These are phyloP conservation scores for Penicillium verhagenii DNA, from an alignment of 495 filamentous ascomycete genomes.

Conservation along the genomic window DNA sequence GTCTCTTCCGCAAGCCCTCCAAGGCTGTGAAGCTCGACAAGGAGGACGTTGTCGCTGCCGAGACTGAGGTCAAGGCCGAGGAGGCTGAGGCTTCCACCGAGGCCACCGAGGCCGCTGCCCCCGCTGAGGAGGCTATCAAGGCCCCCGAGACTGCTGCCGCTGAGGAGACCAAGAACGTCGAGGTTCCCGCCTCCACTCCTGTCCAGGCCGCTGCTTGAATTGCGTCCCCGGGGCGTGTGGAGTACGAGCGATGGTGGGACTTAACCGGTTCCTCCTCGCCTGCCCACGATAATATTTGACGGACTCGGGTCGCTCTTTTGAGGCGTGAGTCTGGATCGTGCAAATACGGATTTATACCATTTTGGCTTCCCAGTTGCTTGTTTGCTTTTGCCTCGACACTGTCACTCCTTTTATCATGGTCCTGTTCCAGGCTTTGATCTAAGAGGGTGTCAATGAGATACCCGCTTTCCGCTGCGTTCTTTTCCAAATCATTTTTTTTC, in stretches of 20 bases:
- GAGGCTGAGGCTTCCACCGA: slow-evolving; percentile 32
- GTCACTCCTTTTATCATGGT: slow-evolving; percentile 8
- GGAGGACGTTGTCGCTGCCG: slow-evolving; percentile 32
- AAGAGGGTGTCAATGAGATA: slow-evolving; percentile 31
- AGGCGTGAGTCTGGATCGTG: slow-evolving; percentile 13
- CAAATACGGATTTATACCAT: slow-evolving; percentile 27
- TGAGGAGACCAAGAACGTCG: slow-evolving; percentile 33
- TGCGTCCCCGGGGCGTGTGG: slow-evolving; percentile 26
- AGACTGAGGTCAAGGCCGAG: slow-evolving; percentile 37
- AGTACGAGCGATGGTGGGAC: slow-evolving; percentile 50
- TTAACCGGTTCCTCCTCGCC: slow-evolving; percentile 24
- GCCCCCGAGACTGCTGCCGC: slow-evolving; percentile 28
- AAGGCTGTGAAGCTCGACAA: slow-evolving; percentile 51
- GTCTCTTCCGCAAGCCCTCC: slow-evolving; percentile 58
- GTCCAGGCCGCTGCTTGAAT: slow-evolving; percentile 53
- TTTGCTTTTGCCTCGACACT: slow-evolving; percentile 31
- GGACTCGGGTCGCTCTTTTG: slow-evolving; percentile 5
- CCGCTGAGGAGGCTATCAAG: slow-evolving; percentile 30
- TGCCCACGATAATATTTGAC: slow-evolving; percentile 14
- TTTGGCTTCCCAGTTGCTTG: slow-evolving; percentile 19
- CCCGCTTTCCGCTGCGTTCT: slow-evolving; percentile 36
- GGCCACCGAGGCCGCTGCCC: slow-evolving; percentile 27
- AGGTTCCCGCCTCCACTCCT: slow-evolving; percentile 37
- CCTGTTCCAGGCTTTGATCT: slow-evolving; percentile 1
- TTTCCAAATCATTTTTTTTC: too few relatives aligned